Evolutionary conservation across 73 alveolate species (phyloP).

Genomic region (Paramecium tetraurelia): DNA sequence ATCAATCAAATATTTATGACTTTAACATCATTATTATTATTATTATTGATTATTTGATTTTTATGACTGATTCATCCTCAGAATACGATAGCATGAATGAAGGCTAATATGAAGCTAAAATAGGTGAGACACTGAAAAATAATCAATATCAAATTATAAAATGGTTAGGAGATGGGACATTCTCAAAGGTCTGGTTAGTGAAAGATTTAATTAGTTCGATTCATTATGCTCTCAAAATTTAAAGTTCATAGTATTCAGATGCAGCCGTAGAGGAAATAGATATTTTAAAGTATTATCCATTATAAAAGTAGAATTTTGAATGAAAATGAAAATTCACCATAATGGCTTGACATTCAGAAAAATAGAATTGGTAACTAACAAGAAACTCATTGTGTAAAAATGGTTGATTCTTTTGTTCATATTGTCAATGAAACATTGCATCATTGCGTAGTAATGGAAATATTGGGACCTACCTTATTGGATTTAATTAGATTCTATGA

Average conservation of each 20-base stretch:
- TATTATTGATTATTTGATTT: not conserved
- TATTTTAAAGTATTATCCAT: not conserved
- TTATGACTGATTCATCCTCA: not conserved
- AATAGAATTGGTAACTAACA: not conserved
- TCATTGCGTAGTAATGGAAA: constrained; percentile 81
- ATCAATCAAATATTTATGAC: not conserved
- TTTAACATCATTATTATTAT: not conserved
- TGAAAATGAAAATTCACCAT: not conserved
- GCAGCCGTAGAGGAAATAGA: not conserved
- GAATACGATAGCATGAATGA: not conserved
- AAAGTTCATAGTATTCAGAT: not conserved
- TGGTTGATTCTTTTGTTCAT: constrained; percentile 68
- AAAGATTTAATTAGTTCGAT: not conserved
- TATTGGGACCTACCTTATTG: constrained; percentile 80
- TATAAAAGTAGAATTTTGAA: not conserved
- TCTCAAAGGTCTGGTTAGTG: not conserved
- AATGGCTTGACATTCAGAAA: not conserved
- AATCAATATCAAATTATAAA: not conserved
- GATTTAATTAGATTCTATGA: constrained; percentile 77
- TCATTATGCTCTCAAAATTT: not conserved
- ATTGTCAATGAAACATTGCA: constrained; percentile 54
- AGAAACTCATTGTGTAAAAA: constrained; percentile 45
- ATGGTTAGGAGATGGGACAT: constrained; percentile 9
- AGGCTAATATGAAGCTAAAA: not conserved
- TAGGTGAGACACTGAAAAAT: not conserved